Base-by-base conservation (phyloP, 257 asterid species). In the Agastache rugosa region DNA sequence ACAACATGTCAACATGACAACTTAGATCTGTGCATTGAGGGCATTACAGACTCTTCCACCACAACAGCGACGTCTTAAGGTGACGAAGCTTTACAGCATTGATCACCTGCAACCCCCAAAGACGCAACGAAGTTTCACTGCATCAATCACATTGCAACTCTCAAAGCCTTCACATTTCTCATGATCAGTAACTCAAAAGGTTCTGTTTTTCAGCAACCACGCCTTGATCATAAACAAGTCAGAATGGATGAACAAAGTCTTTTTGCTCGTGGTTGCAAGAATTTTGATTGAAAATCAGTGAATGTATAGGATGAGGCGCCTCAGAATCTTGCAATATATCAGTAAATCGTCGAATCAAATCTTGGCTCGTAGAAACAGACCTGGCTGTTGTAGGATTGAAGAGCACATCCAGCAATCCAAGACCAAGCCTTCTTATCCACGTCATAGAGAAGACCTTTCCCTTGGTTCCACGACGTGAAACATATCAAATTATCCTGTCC, bases 361-460 rank as follows among this genome's bases (percentile, higher is more conserved):
- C 99, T 90, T 67, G 99, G 99, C 88, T 95, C 98, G 27, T 90
- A 95, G 87, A 95, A 95, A 79, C 98, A 95, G 77, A 92, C 94
- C 84, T 95, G 99, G 75, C 98, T 89, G 81, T 88, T 95, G 83
- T 83, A 89, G 16, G 98, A 87, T 66, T 90, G 98, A 72, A 95
- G 93, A 78, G 97, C 90, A 48, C 97, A 92, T 16, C 98, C 98
- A n/a, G 90, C 94, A 67, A 95, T 84, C 99, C 99, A 95, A 85
- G 97, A 86, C 99, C 99, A 95, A 6, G 45, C 75, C 87, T 90
- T 95, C 84, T 92, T 95, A 63, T 90, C 99, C 66, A 92, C 96
- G 39, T 95, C 98, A 47, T 90, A 92, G 7, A 95, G 93, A 73
- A 95, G 98, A 60, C 97, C 93, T 77, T 85, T 95, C 47, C 98